Percentiles rank a stretch among this genome's conserved stretches.
Evolutionary conservation across 805 yeast genomes (phyloP).

Genomic region (Pichia insulana): DNA sequence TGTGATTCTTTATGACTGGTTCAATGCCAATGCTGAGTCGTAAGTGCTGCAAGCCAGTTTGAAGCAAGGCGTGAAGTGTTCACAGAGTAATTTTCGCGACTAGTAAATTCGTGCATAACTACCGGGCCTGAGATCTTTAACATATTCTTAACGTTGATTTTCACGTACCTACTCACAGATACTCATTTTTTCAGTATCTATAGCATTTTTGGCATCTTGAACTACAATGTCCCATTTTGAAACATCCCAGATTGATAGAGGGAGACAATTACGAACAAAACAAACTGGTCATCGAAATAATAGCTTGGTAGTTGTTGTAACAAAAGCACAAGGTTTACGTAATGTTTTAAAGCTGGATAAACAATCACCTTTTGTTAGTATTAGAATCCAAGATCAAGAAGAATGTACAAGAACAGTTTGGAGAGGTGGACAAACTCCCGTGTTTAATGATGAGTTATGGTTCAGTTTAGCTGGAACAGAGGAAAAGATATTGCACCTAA

Average conservation of each 20-base stretch:
- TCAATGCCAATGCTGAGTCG: too few relatives aligned
- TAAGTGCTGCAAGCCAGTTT: too few relatives aligned
- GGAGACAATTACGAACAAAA: background rate
- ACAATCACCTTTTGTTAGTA: slow-evolving; percentile 84
- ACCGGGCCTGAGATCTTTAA: too few relatives aligned
- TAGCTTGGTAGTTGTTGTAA: slow-evolving; percentile 63
- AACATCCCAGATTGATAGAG: slow-evolving; percentile 5
- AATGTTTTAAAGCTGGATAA: slow-evolving; percentile 82
- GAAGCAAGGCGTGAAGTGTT: too few relatives aligned
- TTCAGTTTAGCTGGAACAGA: slow-evolving; percentile 58
- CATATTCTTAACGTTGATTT: too few relatives aligned
- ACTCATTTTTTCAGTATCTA: too few relatives aligned
- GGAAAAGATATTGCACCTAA: slow-evolving; percentile 56
- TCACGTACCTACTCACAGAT: too few relatives aligned
- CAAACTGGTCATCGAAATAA: slow-evolving; percentile 20
- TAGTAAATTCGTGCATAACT: too few relatives aligned
- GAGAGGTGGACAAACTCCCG: slow-evolving; percentile 93
- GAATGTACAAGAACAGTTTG: slow-evolving; percentile 68
- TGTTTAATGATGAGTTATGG: slow-evolving; percentile 71
- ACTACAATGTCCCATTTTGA: slow-evolving; percentile 5
- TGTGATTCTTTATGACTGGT: too few relatives aligned
- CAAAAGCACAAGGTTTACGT: slow-evolving; percentile 78
- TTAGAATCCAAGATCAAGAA: slow-evolving; percentile 74
- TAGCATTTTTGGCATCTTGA: too few relatives aligned
- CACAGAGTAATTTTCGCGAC: too few relatives aligned